Percentiles rank a stretch among this genome's conserved stretches.
Evolutionary conservation across 1,284 basidiomycete species (phyloP).

Genomic region (Pseudomicrostroma phylloplanum): DNA sequence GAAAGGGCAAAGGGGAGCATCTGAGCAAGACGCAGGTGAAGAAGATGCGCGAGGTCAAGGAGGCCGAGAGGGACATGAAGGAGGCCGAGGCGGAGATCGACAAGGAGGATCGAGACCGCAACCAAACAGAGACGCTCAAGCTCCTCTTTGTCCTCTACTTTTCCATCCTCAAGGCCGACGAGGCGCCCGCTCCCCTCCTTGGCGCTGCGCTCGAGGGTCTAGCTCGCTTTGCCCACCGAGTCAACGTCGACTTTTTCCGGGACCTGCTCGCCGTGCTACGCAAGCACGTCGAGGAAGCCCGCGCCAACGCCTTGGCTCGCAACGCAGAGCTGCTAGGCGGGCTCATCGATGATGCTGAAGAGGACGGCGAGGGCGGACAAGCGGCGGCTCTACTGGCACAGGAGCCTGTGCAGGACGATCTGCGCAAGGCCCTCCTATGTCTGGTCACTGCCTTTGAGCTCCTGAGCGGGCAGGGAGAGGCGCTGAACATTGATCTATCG

Average conservation of each 20-base stretch:
- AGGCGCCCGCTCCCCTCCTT: slow-evolving; percentile 69
- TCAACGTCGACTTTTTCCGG: slow-evolving; percentile 98
- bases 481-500: slow-evolving; percentile 85
- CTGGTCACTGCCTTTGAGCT: slow-evolving; percentile 95
- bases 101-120: slow-evolving; percentile 73
- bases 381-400: slow-evolving; percentile 15
- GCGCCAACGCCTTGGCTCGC: slow-evolving; percentile 12
- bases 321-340: slow-evolving; percentile 10
- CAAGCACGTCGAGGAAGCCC: slow-evolving; percentile 61
- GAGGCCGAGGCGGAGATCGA: slow-evolving; percentile 85
- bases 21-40: slow-evolving; percentile 46
- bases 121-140: slow-evolving; percentile 98
- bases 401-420: slow-evolving; percentile 40
- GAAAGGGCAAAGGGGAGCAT: slow-evolving; percentile 41
- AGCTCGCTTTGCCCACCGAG: slow-evolving; percentile 85
- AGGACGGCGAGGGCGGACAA: slow-evolving; percentile 12
- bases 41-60: slow-evolving; percentile 33
- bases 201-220: slow-evolving; percentile 86
- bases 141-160: slow-evolving; percentile 97
- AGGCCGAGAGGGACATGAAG: slow-evolving; percentile 47
- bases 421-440: slow-evolving; percentile 68
- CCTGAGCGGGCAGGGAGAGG: slow-evolving; percentile 93
- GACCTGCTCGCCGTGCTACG: slow-evolving; percentile 85
- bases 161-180: slow-evolving; percentile 80
- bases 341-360: slow-evolving; percentile 9